Evolutionary conservation across 768 basidiomycete species (phyloP), one percentile per base, ranked within the genome.

Genomic region (Vararia minispora): DNA sequence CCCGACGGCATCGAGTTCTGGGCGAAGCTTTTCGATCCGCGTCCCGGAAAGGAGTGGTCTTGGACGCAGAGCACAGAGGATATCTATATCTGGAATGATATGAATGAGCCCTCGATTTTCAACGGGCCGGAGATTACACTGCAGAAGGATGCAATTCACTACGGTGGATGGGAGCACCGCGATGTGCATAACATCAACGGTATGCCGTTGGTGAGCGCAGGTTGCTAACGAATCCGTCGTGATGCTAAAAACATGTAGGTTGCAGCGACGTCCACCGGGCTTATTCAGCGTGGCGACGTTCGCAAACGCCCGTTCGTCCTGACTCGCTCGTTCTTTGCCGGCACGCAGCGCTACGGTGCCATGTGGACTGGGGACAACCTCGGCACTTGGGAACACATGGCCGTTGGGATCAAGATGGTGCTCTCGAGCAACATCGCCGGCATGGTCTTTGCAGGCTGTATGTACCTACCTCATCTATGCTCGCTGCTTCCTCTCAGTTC

Each of bases 21-120:
- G 92, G 79, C 68, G 42, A 65, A 68, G 4, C 65, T 94, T 42
- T 98, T 95, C 68, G 81, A 80, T 58, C 33, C 60, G 65, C 23
- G 63, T 58, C 51, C 66, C 44, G 60, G 66, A 43, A 72, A 67
- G 32, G 60, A 67, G n/a, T 88, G 78, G 73, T 64, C 75, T 6
- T 88, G 87, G 82, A 73, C 66, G 0, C 61, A 85, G 45, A 85
- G 91, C 48, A 89, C 88, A 2, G 74, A 79, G 22, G 73, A 76
- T 48, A 72, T 97, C 11, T 81, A 80, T 56, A 90, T 98, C 48
- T 99, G 95, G 95, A 98, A 98, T 55, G 95, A 99, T 54, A 99
- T 99, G 95, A 97, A 97, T 49, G 95, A 98, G 88, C 95, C 95
- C 1, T 82, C 92, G 9, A 79, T 99, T n/a, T 99, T 99, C 67